Base-by-base conservation (phyloP, 2,329 filamentous ascomycete genomes). In the Botrytis paeoniae region DNA sequence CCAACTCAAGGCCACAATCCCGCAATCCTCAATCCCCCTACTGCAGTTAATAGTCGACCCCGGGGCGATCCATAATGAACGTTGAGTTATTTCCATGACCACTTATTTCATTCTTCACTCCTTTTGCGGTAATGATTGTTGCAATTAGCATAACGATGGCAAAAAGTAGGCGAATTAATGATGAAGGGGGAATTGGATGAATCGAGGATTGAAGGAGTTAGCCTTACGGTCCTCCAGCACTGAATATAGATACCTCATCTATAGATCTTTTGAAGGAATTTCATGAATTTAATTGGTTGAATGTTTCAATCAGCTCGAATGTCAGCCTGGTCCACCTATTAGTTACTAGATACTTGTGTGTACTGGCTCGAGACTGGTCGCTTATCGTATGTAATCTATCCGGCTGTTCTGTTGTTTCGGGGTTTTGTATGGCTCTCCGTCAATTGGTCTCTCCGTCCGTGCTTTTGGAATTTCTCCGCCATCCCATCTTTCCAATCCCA, bases 161-260 rank as follows among this genome's bases (percentile, higher is more conserved):
- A 45, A 35, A 60, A 20, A 20, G 12, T 18, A 61, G 22, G 39
- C 32, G 54, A 61, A 54, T 32, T 39, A 22, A 70, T 62, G 43
- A 41, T 65, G 60, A 65, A 57, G 43, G 43, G 32, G 57, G 32
- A 70, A 18, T 35, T n/a, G 54, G 22, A 62, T 62, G 57, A 41
- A 35, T 57, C 54, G 69, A 51, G 45, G 69, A 66, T 54, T 41
- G 35, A 43, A 71, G 69, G 69, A 71, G 60, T 51, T 45, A 71
- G 60, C 69, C 69, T 43, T 43, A 57, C 37, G n/a, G 51, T n/a
- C 51, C 51, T 57, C n/a, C 16, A 57, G 51, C 43, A 69, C 29
- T 39, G 54, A 69, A 39, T 69, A 69, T 43, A 32, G 41, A 43
- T 22, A 64, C 41, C 62, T 32, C 61, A n/a, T 35, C 14, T 37